Evolutionary conservation across 495 filamentous ascomycete species (phyloP), one percentile per base, ranked within the genome.

Genomic region (Chaetomium cochliodes): DNA sequence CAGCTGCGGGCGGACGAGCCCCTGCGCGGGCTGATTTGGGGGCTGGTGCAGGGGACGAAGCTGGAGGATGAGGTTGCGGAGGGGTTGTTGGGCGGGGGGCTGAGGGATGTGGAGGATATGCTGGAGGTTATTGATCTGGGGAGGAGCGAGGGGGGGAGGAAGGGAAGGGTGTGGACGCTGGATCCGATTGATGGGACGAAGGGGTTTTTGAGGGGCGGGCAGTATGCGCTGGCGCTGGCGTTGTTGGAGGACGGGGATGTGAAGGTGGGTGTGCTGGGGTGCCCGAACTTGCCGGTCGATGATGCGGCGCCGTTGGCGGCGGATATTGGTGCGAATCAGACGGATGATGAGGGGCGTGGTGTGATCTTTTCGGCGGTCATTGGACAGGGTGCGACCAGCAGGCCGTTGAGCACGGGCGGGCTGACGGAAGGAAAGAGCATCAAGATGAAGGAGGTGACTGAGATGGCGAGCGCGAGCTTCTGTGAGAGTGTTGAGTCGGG

Each of bases 141-240:
- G 47, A 88, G 88, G 65, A 92, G 89, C 71, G 76, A 84, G 49
- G 94, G 96, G 65, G 94, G 94, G 22, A 67, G 81, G 53, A 84
- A 83, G 68, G 94, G 94, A 28, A 83, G 94, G 64, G 92, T 97
- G 76, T 99, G 94, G 94, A 91, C 94, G 22, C 82, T 99, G 54
- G 94, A 99, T 77, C 94, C 94, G 44, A 96, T 99, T 64, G 94
- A 99, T 76, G 94, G 94, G 52, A 99, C 94, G 61, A 94, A 96
- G 76, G 94, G 94, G 28, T 99, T 99, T 78, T 81, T 99, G 58
- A 84, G 94, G 55, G 96, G 96, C n/a, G 94, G 92, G 20, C 94
- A 99, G 78, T 99, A 99, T 73, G 94, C 94, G 25, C 91, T 99
- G 33, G 96, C 92, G 74, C 84, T 99, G 1, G 94, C 85, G 39